Base-by-base conservation (phyloP, 2,329 filamentous ascomycete species). In the Acephala macrosclerotiorum region DNA sequence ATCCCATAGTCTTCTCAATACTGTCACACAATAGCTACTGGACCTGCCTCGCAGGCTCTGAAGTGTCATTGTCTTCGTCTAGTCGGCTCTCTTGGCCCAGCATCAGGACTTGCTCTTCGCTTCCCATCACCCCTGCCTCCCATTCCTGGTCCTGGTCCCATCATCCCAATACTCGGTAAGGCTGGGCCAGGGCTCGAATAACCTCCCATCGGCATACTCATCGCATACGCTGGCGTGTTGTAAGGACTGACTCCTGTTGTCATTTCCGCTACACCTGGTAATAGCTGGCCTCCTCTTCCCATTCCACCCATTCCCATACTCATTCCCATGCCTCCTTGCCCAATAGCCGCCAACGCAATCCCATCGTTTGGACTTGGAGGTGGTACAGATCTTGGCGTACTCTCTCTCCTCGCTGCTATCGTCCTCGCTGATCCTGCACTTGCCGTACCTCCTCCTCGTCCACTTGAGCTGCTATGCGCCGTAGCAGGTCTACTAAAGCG, bases 161-260 rank as follows among this genome's bases (percentile, higher is more conserved):
- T 69, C 63, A 67, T 72, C 16, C 69, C 71, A 59, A 75, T 71
- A 16, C 72, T 65, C 18, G 73, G 73, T 25, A 82, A 75, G 51
- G 78, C 75, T 14, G 79, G 78, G 1, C 80, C 79, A 0, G 83
- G 82, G 61, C 82, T 85, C n/a, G 65, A 57, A 60, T 74, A 75
- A 4, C 72, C 70, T 12, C 67, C 68, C 67, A 69, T 69, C 1
- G 72, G 69, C 71, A 72, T 70, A 42, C 73, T 73, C 60, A 81
- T 75, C 8, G 83, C 81, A 72, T 86, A 87, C 0, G 85, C 83
- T 45, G 85, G 84, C n/a, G 84, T 85, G 69, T 79, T 85, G 74
- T 89, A 89, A 0, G 86, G 85, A 68, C 84, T 87, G 36, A 89
- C 80, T 14, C 88, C 87, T 0, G 87, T 89, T 1, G 88, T 90